Conservation (phyloP, 2,329 filamentous ascomycete species). For the Fusarium virguliforme region DNA sequence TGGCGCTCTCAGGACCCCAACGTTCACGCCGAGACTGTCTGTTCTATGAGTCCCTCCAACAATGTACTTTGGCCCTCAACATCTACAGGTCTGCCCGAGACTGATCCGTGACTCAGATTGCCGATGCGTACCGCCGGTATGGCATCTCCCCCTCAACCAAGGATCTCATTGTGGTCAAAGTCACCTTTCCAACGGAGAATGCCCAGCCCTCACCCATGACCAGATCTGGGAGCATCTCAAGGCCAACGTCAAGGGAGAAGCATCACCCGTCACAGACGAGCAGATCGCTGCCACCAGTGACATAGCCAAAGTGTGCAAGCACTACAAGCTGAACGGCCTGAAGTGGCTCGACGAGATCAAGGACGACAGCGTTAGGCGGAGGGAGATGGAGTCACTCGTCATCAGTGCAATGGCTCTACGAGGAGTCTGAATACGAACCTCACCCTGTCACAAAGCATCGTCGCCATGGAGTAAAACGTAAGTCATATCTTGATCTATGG, state of each 20-base stretch:
- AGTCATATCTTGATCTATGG: slow-evolving; percentile 52
- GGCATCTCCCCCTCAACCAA: slow-evolving; percentile 82
- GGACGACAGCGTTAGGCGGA: slow-evolving; percentile 62
- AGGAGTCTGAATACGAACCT: slow-evolving; percentile 52
- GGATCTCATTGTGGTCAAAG: slow-evolving; percentile 85
- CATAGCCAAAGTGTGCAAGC: slow-evolving; percentile 80
- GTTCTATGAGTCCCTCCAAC: slow-evolving; percentile 83
- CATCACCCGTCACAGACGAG: slow-evolving; percentile 74
- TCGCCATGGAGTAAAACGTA: slow-evolving; percentile 44
- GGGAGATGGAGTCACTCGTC: slow-evolving; percentile 78
- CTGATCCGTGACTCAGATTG: slow-evolving; percentile 73
- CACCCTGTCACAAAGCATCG: slow-evolving; percentile 11
- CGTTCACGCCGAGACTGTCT: slow-evolving; percentile 90
- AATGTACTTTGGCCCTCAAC: slow-evolving; percentile 70
- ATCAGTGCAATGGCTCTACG: slow-evolving; percentile 81
- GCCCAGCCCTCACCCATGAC: slow-evolving; percentile 63
- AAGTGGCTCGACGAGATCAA: slow-evolving; percentile 65
- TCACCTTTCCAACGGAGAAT: slow-evolving; percentile 69
- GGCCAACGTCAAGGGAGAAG: slow-evolving; percentile 73
- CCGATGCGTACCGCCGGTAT: slow-evolving; percentile 91
- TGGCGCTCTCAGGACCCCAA: slow-evolving; percentile 81
- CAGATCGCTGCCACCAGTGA: slow-evolving; percentile 75
- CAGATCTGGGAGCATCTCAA: slow-evolving; percentile 73
- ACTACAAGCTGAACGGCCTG: slow-evolving; percentile 85
- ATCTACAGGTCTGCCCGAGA: not conserved